phyloP scores from a whole-genome alignment of 495 filamentous ascomycete genomes.

The Xylaria flabelliformis region DNA sequence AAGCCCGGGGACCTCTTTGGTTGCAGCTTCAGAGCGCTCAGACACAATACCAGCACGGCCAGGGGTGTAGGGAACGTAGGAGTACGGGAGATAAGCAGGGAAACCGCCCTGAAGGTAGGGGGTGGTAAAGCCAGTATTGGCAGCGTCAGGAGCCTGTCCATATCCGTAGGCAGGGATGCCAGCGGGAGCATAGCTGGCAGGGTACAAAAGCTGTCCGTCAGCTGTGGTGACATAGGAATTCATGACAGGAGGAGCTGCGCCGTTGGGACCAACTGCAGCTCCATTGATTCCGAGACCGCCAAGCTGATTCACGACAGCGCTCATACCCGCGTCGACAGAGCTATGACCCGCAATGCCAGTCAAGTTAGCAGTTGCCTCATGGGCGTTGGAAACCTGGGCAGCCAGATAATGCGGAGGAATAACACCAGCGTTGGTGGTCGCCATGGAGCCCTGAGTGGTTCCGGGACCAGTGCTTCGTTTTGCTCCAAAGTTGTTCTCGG shows the following conservation, averaged over 20 bases:
- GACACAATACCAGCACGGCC: slow-evolving; percentile 47
- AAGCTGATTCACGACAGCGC: slow-evolving; percentile 42
- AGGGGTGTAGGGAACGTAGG: slow-evolving; percentile 58
- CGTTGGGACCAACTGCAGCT: slow-evolving; percentile 24
- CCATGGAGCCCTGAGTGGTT: slow-evolving; percentile 21
- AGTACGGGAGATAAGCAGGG: slow-evolving; percentile 36
- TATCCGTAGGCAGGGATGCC: slow-evolving; percentile 38
- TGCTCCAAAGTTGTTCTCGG: slow-evolving; percentile 26
- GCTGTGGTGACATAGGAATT: slow-evolving; percentile 41
- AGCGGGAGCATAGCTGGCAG: slow-evolving; percentile 37
- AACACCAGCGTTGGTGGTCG: slow-evolving; percentile 20
- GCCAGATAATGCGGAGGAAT: slow-evolving; percentile 28
- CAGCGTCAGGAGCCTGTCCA: slow-evolving; percentile 30
- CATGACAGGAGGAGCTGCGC: slow-evolving; percentile 28
- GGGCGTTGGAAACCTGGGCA: slow-evolving; percentile 23
- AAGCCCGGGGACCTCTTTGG: slow-evolving; percentile 60
- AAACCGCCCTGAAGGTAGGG: slow-evolving; percentile 36
- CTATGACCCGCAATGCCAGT: slow-evolving; percentile 27
- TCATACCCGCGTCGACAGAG: slow-evolving; percentile 34
- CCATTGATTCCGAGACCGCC: slow-evolving; percentile 38
- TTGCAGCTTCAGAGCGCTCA: slow-evolving; percentile 48
- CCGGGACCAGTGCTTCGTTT: slow-evolving; percentile 20
- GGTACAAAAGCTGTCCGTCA: slow-evolving; percentile 47
- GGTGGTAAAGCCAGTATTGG: slow-evolving; percentile 31
- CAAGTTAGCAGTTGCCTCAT: slow-evolving; percentile 28